Evolutionary conservation across 2,329 filamentous ascomycete genomes (phyloP), one percentile per base, ranked within the genome.

Genomic region (Fusarium coffeatum): DNA sequence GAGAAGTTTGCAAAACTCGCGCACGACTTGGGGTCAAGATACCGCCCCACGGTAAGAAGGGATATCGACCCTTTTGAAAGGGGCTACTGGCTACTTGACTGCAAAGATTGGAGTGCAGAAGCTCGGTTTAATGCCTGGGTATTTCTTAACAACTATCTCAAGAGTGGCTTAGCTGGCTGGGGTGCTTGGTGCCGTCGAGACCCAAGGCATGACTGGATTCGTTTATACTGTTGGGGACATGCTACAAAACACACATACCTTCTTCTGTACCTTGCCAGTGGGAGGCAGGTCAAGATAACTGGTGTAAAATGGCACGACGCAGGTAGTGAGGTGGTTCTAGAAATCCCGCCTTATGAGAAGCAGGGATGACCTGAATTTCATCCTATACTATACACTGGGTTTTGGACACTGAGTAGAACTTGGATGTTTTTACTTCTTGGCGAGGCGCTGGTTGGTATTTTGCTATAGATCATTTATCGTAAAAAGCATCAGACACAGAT

Each of bases 141-240:
- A 1, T 89, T 86, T 53, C 80, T 94, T 25, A 82, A 82, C 8
- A 85, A 89, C 18, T 87, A 88, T 50, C 80, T 97, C 34, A 81
- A 81, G 8, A 83, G 82, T 27, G 89, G 89, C 1, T 80, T 83
- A 23, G 86, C 87, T 0, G 91, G 91, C 5, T 93, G 91, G 91
- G 89, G 89, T 5, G 84, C 91, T 2, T 89, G 87, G 81, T 89
- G 87, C 69, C 78, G 76, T 16, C 80, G 88, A 49, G 72, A 73
- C 25, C 77, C 72, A 8, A 80, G 79, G 41, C 78, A 76, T 13
- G 76, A 72, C 6, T 85, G 81, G 71, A 78, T 97, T 3, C 86
- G 89, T 34, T 78, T 95, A 2, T 96, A 92, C 76, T 93, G 92
- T 75, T 97, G 92, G 90, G 94, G 92, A 1, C 87, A 90, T 66